Conservation (phyloP, 495 filamentous ascomycete genomes). For the Hypoxylon lienhwacheense region DNA sequence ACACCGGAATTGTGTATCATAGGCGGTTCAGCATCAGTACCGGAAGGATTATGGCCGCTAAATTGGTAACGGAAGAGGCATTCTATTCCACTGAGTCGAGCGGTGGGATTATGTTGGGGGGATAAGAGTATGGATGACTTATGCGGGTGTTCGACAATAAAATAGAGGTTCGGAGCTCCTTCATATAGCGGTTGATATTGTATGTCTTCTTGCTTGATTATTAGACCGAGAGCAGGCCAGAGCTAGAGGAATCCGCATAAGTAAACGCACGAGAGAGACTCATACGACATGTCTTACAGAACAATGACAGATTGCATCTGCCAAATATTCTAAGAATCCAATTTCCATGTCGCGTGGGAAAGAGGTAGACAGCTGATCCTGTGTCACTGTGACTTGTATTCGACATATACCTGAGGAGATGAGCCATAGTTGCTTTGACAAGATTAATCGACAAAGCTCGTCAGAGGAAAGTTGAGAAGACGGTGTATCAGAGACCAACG, state of each 20-base stretch:
- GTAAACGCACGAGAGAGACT: background rate
- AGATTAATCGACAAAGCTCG: constrained; percentile 22
- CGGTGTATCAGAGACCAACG: constrained; percentile 23
- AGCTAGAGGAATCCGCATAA: constrained; percentile 23
- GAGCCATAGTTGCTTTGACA: constrained; percentile 35
- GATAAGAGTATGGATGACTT: constrained; percentile 38
- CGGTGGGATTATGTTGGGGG: constrained; percentile 36
- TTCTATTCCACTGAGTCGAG: constrained; percentile 39
- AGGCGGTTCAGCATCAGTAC: background rate
- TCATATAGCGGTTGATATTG: constrained; percentile 26
- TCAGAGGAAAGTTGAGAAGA: constrained; percentile 10
- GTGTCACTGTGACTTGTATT: constrained; percentile 32
- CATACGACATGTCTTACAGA: constrained; percentile 17
- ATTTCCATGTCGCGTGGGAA: constrained; percentile 1
- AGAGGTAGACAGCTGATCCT: constrained; percentile 3
- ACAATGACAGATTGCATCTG: constrained; percentile 28
- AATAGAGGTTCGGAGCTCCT: constrained; percentile 36
- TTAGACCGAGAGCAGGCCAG: constrained; percentile 31
- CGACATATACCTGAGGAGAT: constrained; percentile 34
- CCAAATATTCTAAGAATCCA: constrained; percentile 31
- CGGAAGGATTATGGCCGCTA: background rate
- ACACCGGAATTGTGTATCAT: background rate
- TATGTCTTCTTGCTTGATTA: constrained; percentile 26
- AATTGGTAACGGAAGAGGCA: constrained; percentile 33
- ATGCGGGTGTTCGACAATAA: constrained; percentile 36